Evolutionary conservation across 2,329 filamentous ascomycete genomes (phyloP), one percentile per base, ranked within the genome.

Genomic region (Bipolaris bicolor): DNA sequence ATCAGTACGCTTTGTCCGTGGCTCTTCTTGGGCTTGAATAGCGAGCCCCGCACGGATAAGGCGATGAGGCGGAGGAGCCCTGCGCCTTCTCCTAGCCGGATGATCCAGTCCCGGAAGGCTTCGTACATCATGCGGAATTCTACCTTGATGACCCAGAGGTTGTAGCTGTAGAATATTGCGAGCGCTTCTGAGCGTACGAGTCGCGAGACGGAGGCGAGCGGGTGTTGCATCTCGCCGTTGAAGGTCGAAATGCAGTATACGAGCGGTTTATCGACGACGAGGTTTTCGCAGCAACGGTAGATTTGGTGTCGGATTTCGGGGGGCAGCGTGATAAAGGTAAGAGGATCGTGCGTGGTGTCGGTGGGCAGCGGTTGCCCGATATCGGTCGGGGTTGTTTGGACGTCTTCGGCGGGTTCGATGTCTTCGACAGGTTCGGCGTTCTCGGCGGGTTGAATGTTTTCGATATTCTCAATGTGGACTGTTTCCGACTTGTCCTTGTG

Each of bases 221-320:
- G 69, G 56, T 77, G 75, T 52, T 76, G 74, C 57, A 74, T 74
- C 41, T 71, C 67, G 62, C 71, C 67, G 33, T 69, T 65, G 39
- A 75, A 75, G 43, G 73, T 76, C 41, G 72, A 74, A 51, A 76
- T 73, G 65, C 75, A 77, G 80, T 77, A 77, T 55, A 75, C 73
- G 41, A 77, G 73, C 11, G 75, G 74, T 26, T 73, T 68, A 11
- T 68, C 65, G 49, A 71, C 64, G 52, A 75, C 68, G 49, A 77
- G 70, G 51, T 75, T 70, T 29, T 71, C 70, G 54, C 76, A 71
- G 49, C 72, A 59, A 55, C 69, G 72, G 65, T 77, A 77, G 53
- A 77, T 75, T 18, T 75, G 66, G 62, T 72, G 68, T 26, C 75
- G 72, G 40, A 77, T 67, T 47, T 77, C 75, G 4, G 73, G 71